Evolutionary conservation across 2,329 filamentous ascomycete genomes (phyloP).

Genomic region (Aureobasidium sp.): DNA sequence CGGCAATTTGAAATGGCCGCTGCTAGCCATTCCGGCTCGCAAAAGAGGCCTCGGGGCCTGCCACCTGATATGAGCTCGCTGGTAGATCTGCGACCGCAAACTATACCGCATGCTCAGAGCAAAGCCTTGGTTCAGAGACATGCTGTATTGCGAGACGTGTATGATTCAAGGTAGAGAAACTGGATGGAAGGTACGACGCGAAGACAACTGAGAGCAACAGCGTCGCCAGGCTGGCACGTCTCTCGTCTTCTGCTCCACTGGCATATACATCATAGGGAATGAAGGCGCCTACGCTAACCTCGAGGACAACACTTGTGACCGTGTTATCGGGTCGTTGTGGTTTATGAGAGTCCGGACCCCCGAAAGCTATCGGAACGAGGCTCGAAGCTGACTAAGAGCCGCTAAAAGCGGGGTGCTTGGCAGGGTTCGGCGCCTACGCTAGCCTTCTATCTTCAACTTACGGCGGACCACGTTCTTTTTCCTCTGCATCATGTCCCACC

Average conservation of each 20-base stretch:
- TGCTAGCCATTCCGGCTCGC: conserved; percentile 9
- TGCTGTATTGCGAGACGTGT: too few species aligned
- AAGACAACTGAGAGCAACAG: too few species aligned
- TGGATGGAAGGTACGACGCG: too few species aligned
- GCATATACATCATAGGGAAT: too few species aligned
- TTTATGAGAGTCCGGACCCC: not conserved
- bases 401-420: conserved; percentile 4
- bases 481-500: not conserved
- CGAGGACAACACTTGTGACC: too few species aligned
- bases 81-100: not conserved
- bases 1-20: conserved; percentile 20
- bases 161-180: too few species aligned
- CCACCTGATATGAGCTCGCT: not conserved
- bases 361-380: too few species aligned
- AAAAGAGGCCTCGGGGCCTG: not conserved
- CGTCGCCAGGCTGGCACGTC: too few species aligned
- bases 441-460: not conserved
- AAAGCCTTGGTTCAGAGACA: too few species aligned
- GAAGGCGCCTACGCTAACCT: too few species aligned
- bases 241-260: too few species aligned
- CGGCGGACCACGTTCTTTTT: not conserved
- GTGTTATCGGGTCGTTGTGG: not conserved
- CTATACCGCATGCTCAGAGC: not conserved
- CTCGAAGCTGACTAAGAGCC: not conserved
- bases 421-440: conserved; percentile 9